Conservation (phyloP, 257 asterid species). For the Solanum commersonii region DNA sequence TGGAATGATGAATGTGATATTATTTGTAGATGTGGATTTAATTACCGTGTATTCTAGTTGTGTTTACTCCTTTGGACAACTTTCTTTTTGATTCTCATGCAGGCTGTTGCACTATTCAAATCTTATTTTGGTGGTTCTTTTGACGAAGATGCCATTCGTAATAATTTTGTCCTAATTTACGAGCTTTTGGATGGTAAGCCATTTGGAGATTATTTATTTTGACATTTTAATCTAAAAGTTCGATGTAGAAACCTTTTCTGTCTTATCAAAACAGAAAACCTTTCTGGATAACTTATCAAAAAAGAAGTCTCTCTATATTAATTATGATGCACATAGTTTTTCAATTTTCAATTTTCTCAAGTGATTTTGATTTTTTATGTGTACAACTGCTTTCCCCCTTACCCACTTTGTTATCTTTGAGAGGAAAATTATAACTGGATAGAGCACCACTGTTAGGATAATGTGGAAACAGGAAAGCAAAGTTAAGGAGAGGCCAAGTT, state of each 20-base stretch:
- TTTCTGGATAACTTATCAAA: background rate
- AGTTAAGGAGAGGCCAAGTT: background rate
- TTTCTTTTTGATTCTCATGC: constrained; percentile 19
- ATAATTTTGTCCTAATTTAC: constrained; percentile 86
- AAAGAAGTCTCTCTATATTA: background rate
- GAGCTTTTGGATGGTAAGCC: constrained; percentile 92
- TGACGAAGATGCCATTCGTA: constrained; percentile 99
- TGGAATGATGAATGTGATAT: background rate
- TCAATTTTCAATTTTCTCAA: background rate
- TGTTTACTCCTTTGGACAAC: background rate
- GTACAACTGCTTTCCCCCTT: background rate
- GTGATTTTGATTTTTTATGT: background rate
- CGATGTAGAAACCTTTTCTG: background rate
- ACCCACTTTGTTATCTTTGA: background rate
- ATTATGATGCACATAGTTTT: background rate
- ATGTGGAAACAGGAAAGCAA: background rate
- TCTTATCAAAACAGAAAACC: background rate
- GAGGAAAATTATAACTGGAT: background rate
- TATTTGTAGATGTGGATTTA: background rate
- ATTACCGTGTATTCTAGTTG: background rate
- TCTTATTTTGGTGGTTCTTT: constrained; percentile 97
- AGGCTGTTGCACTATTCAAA: constrained; percentile 94
- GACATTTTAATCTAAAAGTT: background rate
- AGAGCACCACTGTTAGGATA: background rate
- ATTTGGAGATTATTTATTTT: background rate